Evolutionary conservation across 2,329 filamentous ascomycete genomes (phyloP).

Genomic region (Teratosphaeriaceae sp.): DNA sequence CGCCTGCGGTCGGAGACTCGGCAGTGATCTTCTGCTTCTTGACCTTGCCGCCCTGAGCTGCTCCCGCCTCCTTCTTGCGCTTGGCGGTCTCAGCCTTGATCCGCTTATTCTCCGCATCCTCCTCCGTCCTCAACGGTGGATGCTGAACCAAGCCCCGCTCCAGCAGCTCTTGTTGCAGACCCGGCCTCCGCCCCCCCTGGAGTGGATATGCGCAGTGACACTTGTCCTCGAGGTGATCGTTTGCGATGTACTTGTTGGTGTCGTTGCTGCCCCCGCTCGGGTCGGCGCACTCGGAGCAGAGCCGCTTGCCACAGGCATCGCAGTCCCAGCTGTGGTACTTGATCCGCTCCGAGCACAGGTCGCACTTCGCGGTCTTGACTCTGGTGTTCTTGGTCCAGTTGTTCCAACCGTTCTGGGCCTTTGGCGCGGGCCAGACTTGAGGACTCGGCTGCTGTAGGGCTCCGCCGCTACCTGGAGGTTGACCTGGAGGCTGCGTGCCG

Average conservation of each 20-base stretch:
- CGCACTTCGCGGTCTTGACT: constrained; percentile 19
- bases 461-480: not conserved
- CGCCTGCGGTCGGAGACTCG: not conserved
- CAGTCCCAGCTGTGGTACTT: constrained; percentile 15
- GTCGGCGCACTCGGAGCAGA: constrained; percentile 16
- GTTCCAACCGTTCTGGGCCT: constrained; percentile 7
- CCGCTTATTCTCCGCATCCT: not conserved
- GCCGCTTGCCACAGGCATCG: constrained; percentile 11
- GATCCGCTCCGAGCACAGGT: constrained; percentile 13
- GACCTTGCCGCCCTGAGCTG: not conserved
- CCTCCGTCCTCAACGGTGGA: constrained; percentile 5
- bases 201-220: constrained; percentile 13
- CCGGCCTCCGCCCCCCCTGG: constrained; percentile 3
- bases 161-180: not conserved
- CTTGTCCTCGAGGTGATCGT: constrained; percentile 10
- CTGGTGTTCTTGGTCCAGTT: constrained; percentile 11
- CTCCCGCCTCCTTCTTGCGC: not conserved
- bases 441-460: no score
- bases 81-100: constrained; percentile 3
- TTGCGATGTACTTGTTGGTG: constrained; percentile 10
- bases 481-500: not conserved
- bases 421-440: constrained; percentile 2
- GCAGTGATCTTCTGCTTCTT: not conserved
- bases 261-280: constrained; percentile 3
- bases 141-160: not conserved